Percentiles rank a stretch among this genome's conserved stretches.
These are phyloP conservation scores for Rhododendron molle DNA, from an alignment of 148 eudicot genomes.

Conservation along the genomic window DNA sequence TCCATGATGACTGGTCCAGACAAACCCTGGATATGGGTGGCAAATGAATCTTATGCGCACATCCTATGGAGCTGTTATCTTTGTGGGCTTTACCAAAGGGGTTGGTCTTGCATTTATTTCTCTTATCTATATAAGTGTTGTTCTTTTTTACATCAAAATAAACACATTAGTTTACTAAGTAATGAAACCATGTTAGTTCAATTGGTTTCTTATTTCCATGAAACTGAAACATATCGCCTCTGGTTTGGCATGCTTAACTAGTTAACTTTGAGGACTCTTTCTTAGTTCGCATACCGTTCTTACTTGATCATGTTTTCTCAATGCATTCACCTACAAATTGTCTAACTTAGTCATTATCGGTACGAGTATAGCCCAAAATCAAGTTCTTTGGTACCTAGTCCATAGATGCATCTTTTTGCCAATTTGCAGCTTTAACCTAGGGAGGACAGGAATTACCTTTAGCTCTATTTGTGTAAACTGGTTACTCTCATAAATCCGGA, in stretches of 20 bases:
- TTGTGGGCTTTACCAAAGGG: background rate
- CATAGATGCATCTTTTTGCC: background rate
- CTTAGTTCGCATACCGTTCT: background rate
- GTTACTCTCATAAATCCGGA: background rate
- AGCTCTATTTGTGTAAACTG: background rate
- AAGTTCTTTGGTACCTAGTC: background rate
- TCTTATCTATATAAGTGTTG: background rate
- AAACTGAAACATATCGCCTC: background rate
- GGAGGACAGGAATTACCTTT: background rate
- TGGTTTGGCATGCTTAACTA: background rate
- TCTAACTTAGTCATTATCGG: background rate
- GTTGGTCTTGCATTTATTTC: background rate
- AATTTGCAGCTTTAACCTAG: background rate
- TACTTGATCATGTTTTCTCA: background rate
- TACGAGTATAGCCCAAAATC: background rate
- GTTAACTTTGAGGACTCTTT: background rate
- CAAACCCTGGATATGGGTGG: background rate
- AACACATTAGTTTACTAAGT: background rate
- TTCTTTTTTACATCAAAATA: background rate
- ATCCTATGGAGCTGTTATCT: background rate
- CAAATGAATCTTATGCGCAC: background rate
- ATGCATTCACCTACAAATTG: background rate
- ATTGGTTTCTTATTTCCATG: background rate
- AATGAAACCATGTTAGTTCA: background rate
- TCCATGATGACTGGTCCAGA: no score